Percentiles rank a stretch among this genome's conserved stretches.
phyloP scores from a whole-genome alignment of 177 flowering plant genomes.

The Vitis hybrid region DNA sequence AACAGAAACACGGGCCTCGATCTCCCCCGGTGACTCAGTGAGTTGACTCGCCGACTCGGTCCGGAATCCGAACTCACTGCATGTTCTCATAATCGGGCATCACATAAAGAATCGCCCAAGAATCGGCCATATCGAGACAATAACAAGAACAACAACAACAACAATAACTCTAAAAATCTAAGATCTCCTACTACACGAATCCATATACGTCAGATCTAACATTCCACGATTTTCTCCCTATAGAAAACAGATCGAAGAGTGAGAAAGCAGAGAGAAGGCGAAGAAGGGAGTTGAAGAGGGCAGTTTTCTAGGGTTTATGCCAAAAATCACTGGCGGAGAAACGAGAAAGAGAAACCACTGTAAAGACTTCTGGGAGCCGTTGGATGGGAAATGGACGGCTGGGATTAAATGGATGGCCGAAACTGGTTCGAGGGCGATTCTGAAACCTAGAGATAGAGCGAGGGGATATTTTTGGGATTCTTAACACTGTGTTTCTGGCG shows the following conservation, averaged over 20 bases:
- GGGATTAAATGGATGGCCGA: conserved; percentile 1
- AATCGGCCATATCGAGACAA: neutral
- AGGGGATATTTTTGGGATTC: neutral
- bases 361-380: conserved; percentile 17
- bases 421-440: neutral
- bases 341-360: conserved; percentile 15
- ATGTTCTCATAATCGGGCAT: neutral
- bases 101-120: neutral
- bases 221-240: neutral
- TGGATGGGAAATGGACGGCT: conserved; percentile 19
- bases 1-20: neutral
- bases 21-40: conserved; percentile 3
- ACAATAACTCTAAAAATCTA: no score
- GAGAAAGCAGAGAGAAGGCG: neutral
- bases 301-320: conserved; percentile 34
- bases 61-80: conserved; percentile 2
- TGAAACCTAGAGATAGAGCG: neutral
- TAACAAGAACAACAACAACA: neutral
- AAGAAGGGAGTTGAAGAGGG: conserved; percentile 1
- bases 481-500: no score
- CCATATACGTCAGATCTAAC: neutral
- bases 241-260: neutral
- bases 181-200: neutral
- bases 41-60: conserved; percentile 6
- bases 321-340: conserved; percentile 12